A percentile compares a stretch with the other conserved stretches of the same genome.
Conservation (phyloP, 1,284 basidiomycete genomes). For the Moesziomyces aphidis region DNA sequence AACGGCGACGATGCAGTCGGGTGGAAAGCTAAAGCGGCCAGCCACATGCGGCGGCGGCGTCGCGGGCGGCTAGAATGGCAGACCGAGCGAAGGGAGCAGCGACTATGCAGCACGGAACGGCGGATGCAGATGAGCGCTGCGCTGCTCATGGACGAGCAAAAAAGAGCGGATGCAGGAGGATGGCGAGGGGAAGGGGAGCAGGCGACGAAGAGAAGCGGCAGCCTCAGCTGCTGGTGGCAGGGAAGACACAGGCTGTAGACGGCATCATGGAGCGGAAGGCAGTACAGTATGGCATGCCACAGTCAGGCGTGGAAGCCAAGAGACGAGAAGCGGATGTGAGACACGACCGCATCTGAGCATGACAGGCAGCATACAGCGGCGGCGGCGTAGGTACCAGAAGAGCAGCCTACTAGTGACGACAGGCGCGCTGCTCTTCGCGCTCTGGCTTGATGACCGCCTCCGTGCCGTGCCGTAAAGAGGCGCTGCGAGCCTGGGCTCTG, state of each 20-base stretch:
- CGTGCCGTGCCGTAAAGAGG: background rate
- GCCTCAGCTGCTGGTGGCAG: background rate
- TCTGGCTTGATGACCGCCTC: too few species aligned
- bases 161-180: background rate
- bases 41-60: background rate
- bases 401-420: background rate
- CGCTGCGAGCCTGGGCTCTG: background rate
- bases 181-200: background rate
- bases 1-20: background rate
- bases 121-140: background rate
- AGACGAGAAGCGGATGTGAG: conserved; percentile 14
- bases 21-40: background rate
- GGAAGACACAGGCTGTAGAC: background rate
- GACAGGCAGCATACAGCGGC: conserved; percentile 9
- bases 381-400: background rate
- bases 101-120: background rate
- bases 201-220: background rate
- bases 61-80: background rate
- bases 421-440: background rate
- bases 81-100: background rate
- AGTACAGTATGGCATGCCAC: conserved; percentile 10
- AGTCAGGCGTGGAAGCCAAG: conserved; percentile 34
- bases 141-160: background rate
- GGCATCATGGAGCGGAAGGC: background rate
- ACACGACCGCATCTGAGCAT: conserved; percentile 27